phyloP scores from a whole-genome alignment of 2,329 filamentous ascomycete species.

The Trichoderma sp. region DNA sequence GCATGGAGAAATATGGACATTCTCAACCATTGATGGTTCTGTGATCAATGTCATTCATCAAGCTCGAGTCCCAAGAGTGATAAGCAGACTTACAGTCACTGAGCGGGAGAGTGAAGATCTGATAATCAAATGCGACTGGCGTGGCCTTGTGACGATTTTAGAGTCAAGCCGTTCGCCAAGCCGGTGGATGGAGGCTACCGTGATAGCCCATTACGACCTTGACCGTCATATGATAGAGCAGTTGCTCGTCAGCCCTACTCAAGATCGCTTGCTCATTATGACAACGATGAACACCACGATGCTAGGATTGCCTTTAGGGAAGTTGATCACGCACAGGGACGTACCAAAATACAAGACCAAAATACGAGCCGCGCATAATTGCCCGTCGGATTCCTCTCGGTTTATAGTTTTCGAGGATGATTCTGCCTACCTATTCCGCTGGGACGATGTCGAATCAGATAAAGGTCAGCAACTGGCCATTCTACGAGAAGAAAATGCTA shows the following conservation, averaged over 20 bases:
- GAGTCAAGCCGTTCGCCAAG: background rate
- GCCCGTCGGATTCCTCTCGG: background rate
- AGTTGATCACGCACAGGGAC: background rate
- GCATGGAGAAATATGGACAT: background rate
- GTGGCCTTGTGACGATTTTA: background rate
- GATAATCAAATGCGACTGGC: background rate
- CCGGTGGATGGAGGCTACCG: background rate
- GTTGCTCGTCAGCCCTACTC: constrained; percentile 4
- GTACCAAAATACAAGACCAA: background rate
- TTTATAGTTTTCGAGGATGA: constrained; percentile 6
- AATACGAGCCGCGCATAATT: background rate
- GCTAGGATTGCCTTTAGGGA: constrained; percentile 1
- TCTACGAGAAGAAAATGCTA: background rate
- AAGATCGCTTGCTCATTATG: constrained; percentile 1
- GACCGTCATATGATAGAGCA: background rate
- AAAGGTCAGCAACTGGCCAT: background rate
- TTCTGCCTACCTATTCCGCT: background rate
- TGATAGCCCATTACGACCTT: background rate
- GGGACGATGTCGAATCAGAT: background rate
- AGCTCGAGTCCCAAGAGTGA: background rate
- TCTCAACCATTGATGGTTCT: background rate
- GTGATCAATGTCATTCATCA: background rate
- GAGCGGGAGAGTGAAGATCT: background rate
- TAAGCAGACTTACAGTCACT: background rate
- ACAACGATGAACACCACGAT: background rate